Evolutionary conservation across 192 early-diverging fungal species (phyloP).

Genomic region (Dimargaris cristalligena): DNA sequence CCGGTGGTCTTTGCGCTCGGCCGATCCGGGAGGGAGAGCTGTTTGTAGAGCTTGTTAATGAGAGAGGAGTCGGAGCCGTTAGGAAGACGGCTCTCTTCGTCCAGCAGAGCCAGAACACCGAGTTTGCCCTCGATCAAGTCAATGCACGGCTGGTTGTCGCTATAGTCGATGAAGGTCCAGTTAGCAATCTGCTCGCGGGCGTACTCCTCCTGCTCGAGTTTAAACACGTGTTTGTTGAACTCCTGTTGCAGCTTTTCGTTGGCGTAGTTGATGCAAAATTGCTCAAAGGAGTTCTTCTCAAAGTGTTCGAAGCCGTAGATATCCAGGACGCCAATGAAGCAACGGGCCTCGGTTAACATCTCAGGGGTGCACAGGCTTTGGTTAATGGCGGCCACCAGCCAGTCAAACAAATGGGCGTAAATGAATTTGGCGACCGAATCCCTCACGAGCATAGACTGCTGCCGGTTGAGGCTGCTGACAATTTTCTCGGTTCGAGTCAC

Average conservation of each 20-base stretch:
- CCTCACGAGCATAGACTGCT: conserved; percentile 58
- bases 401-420: conserved; percentile 91
- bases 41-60: conserved; percentile 78
- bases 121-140: conserved; percentile 93
- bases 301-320: conserved; percentile 99
- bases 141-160: conserved; percentile 97
- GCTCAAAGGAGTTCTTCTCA: conserved; percentile 98
- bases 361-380: conserved; percentile 36
- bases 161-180: conserved; percentile 98
- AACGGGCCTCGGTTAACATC: conserved; percentile 17
- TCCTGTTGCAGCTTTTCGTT: conserved; percentile 99
- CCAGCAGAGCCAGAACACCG: conserved; percentile 86
- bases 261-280: conserved; percentile 96
- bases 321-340: conserved; percentile 97
- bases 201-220: conserved; percentile 98
- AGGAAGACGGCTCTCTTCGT: conserved; percentile 82
- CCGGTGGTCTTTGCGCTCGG: conserved; percentile 12
- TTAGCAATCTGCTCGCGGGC: conserved; percentile 77
- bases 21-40: conserved; percentile 33
- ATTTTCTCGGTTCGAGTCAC: conserved; percentile 84
- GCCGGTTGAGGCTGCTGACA: conserved; percentile 50
- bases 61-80: conserved; percentile 72
- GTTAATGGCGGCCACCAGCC: conserved; percentile 86
- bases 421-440: conserved; percentile 96
- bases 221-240: conserved; percentile 98